Conservation (phyloP, 2,329 filamentous ascomycete genomes). For the Fusarium beomiforme region DNA sequence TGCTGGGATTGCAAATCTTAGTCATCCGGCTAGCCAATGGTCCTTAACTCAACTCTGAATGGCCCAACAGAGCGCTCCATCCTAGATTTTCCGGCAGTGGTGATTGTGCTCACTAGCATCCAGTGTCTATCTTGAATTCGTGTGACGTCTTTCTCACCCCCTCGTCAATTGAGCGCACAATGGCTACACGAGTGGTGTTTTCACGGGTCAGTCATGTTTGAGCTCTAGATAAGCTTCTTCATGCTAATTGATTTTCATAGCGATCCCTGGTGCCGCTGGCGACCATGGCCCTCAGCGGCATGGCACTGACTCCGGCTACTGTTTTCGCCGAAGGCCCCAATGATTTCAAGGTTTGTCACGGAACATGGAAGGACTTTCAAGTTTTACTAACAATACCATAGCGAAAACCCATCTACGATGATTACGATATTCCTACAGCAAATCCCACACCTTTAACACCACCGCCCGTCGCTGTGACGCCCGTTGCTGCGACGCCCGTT, state of each 20-base stretch:
- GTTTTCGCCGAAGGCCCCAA: conserved; percentile 63
- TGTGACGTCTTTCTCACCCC: conserved; percentile 40
- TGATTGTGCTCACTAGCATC: conserved; percentile 34
- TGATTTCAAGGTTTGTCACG: conserved; percentile 45
- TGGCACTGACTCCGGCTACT: conserved; percentile 58
- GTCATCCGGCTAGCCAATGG: conserved; percentile 21
- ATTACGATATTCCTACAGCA: conserved; percentile 60
- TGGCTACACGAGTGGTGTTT: conserved; percentile 70
- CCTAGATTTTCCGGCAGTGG: conserved; percentile 43
- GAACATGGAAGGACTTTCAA: background rate
- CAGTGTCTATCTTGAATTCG: conserved; percentile 40
- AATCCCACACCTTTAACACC: conserved; percentile 45
- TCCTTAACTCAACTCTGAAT: conserved; percentile 12
- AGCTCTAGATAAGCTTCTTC: conserved; percentile 19
- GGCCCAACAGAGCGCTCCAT: conserved; percentile 42
- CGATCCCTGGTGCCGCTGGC: conserved; percentile 64
- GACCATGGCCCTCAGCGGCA: conserved; percentile 59
- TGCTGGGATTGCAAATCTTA: conserved; percentile 15
- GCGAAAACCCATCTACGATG: conserved; percentile 85
- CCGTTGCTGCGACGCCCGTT: conserved; percentile 44
- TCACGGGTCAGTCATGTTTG: conserved; percentile 58
- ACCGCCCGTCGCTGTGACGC: conserved; percentile 43
- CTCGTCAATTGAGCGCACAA: conserved; percentile 61
- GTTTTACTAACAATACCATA: conserved; percentile 26
- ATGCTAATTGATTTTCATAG: conserved; percentile 52